Percentiles rank a stretch among this genome's conserved stretches.
Evolutionary conservation across 768 basidiomycete genomes (phyloP).

Genomic region (Fibroporia radiculosa): DNA sequence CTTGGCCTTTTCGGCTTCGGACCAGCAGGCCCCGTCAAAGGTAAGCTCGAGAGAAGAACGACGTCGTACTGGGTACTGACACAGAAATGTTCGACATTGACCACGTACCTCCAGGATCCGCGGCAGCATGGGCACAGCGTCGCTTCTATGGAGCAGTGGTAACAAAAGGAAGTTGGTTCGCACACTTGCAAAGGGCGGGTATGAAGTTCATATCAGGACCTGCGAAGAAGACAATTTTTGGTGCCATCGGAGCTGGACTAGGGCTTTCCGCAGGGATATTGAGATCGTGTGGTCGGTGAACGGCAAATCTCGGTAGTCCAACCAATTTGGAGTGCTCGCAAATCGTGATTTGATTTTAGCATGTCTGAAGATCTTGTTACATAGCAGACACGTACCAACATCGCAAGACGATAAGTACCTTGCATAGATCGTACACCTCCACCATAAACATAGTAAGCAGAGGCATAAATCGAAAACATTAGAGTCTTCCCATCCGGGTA

Average conservation of each 20-base stretch:
- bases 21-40: constrained; percentile 20
- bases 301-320: neutral
- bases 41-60: neutral
- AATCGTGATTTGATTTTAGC: no score
- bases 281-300: neutral
- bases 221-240: neutral
- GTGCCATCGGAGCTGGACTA: neutral
- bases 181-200: constrained; percentile 21
- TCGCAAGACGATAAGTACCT: no score
- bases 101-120: constrained; percentile 19
- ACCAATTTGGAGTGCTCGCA: no score
- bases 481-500: no score
- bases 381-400: no score
- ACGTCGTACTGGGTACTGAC: no score
- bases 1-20: constrained; percentile 31
- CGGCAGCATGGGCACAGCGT: constrained; percentile 30
- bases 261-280: neutral
- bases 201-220: constrained; percentile 15
- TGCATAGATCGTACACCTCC: no score
- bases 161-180: constrained; percentile 27
- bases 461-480: no score
- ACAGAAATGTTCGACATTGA: neutral
- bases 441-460: no score
- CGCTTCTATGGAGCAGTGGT: constrained; percentile 27
- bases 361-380: no score